Base-by-base conservation (phyloP, 2,329 filamentous ascomycete genomes). In the Dothideomycetes sp. region DNA sequence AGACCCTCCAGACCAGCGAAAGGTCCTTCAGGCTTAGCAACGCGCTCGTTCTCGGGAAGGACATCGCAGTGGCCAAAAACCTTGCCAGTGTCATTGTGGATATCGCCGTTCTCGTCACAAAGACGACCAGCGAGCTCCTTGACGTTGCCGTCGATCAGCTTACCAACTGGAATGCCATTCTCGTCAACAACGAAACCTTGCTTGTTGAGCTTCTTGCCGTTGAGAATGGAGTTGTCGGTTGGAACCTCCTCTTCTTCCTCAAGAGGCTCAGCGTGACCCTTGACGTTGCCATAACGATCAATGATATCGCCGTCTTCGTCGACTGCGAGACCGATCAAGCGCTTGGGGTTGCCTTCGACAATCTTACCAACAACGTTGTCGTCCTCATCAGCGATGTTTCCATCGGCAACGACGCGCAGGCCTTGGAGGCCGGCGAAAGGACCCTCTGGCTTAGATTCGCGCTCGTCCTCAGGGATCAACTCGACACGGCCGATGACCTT, bases 1-100 rank as follows among this genome's bases (percentile, higher is more conserved):
- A 70, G 63, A 40, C 63, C 67, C 45, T 69, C 56, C 17, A 69
- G 64, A 45, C 68, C 68, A 40, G 67, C 67, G 46, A 71, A 71
- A 25, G 65, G 64, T 43, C 67, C 68, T 45, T 71, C 68, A 24
- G 66, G 65, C 55, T 65, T 70, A 43, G 58, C 54, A 50, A 67
- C 68, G 40, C 67, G 67, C 64, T 84, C 79, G 8, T 78, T 71
- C 53, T 80, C 76, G 17, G 80, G 69, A 23, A 85, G 76, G 18
- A 84, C 64, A 52, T 84, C 79, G 33, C 76, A 77, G 43, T 70
- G 72, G 46, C 81, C 81, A 43, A 85, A 71, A 31, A 84, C 66
- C 44, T 82, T 76, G 30, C 82, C 82, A n/a, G 70, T 73, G 56
- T 85, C 81, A 54, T 80, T 82, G 63, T 79, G 75, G 48, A 85